Evolutionary conservation across 495 filamentous ascomycete species (phyloP), one percentile per base, ranked within the genome.

Genomic region (Poronia punctata): DNA sequence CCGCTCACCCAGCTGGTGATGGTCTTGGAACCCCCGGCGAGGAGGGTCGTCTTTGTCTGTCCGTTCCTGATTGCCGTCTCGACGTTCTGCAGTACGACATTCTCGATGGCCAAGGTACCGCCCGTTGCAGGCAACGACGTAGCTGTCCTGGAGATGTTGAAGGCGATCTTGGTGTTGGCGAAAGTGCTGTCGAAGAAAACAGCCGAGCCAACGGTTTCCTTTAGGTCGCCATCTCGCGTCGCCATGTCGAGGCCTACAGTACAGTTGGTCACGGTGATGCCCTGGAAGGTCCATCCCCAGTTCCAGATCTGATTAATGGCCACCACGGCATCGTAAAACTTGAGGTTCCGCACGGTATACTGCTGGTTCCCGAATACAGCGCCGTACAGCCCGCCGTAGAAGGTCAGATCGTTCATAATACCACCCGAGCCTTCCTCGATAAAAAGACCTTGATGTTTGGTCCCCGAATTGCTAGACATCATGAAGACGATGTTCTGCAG

Each of bases 131-230:
- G 64, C 4, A 57, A 52, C 40, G 70, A 72, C 4, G 65, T 70
- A 39, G 74, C 59, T 30, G 59, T 57, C 54, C 74, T 62, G 49
- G 69, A 75, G 38, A 65, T 61, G 26, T 60, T 54, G 42, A 68
- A 60, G 45, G 71, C 62, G 48, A 72, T 53, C 5, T 74, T 72
- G 2, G 82, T 86, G 58, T 84, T 79, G 33, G 63, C 79, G 51
- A 95, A 79, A 1, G 63, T 76, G 59, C 79, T 86, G 64, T 96
- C 89, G 14, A 88, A 71, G 46, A 96, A 67, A 34, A 84, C 63
- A 22, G 88, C 73, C 0, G 83, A 86, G 35, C 84, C 83, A 23
- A 86, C 84, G 11, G 70, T 72, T 57, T 83, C 78, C 10, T 41
- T 41, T 22, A 17, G 30, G 12, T 38, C 43, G 1, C 27, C 30